Conservation (phyloP, 495 filamentous ascomycete species). For the Penicillium longicatenatum region DNA sequence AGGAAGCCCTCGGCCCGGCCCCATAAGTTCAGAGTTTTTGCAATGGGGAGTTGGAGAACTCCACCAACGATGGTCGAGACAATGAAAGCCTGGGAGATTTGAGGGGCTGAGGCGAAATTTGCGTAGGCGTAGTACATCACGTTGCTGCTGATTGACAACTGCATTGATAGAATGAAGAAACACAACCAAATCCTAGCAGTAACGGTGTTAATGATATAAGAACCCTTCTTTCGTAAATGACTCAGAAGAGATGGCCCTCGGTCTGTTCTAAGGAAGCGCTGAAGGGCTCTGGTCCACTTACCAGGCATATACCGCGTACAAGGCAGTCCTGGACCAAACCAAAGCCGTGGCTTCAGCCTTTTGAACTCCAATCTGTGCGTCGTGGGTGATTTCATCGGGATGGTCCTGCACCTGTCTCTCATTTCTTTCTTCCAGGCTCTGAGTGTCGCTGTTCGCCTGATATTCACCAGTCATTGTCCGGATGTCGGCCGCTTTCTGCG, state of each 20-base stretch:
- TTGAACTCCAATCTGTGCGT: constrained; percentile 12
- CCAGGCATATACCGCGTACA: constrained; percentile 34
- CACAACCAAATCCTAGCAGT: constrained; percentile 34
- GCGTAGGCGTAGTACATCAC: constrained; percentile 38
- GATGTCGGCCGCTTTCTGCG: neutral
- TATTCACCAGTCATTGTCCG: neutral
- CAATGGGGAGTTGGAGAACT: constrained; percentile 60
- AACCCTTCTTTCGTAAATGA: neutral
- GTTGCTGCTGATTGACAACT: constrained; percentile 30
- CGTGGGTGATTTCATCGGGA: neutral
- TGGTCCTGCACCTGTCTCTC: neutral
- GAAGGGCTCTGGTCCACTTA: constrained; percentile 9
- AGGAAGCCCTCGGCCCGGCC: constrained; percentile 56
- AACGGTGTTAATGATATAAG: neutral
- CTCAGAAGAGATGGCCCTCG: neutral
- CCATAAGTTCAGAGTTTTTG: constrained; percentile 66
- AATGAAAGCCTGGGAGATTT: constrained; percentile 31
- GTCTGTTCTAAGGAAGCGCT: neutral
- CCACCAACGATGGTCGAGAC: constrained; percentile 57
- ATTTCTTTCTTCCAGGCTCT: neutral
- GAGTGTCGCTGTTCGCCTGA: neutral
- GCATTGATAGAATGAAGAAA: constrained; percentile 39
- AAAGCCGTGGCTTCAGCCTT: constrained; percentile 39
- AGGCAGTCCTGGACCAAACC: constrained; percentile 30
- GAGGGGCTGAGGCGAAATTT: constrained; percentile 32